Conservation (phyloP, 2,329 filamentous ascomycete genomes). For the Pyrenochaeta sp. region DNA sequence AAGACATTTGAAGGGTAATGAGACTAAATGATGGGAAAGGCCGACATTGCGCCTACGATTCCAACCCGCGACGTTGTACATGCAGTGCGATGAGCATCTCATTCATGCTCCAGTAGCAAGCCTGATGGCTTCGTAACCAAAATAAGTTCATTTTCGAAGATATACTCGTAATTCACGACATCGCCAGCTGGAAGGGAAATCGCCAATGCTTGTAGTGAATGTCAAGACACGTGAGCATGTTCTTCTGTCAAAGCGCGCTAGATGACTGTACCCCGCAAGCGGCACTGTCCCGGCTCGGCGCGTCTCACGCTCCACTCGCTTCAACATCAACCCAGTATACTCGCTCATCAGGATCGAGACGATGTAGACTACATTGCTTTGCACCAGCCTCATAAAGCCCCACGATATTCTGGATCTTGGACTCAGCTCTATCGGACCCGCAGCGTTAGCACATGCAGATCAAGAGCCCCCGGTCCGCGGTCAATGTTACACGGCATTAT, state of each 20-base stretch:
- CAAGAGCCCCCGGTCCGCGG: background rate
- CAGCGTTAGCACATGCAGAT: background rate
- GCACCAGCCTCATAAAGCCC: background rate
- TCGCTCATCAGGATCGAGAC: background rate
- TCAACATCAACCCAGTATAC: background rate
- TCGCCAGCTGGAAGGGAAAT: too few relatives aligned
- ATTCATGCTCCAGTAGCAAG: too few relatives aligned
- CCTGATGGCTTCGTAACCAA: too few relatives aligned
- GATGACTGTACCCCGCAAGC: background rate
- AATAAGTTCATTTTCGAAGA: too few relatives aligned
- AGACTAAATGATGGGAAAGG: background rate
- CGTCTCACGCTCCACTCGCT: background rate
- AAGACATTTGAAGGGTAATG: background rate
- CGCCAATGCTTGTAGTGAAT: background rate
- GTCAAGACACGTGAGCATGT: background rate
- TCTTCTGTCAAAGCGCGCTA: background rate
- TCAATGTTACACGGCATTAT: constrained; percentile 28
- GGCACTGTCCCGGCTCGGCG: background rate
- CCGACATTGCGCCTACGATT: background rate
- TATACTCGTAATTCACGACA: too few relatives aligned
- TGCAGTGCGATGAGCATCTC: too few relatives aligned
- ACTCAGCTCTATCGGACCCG: background rate
- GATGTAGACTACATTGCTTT: background rate
- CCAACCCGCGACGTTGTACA: too few relatives aligned
- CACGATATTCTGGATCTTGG: background rate